These are phyloP conservation scores for Entrophospora sp. DNA, from an alignment of 192 early-diverging fungal genomes.

Conservation along the genomic window DNA sequence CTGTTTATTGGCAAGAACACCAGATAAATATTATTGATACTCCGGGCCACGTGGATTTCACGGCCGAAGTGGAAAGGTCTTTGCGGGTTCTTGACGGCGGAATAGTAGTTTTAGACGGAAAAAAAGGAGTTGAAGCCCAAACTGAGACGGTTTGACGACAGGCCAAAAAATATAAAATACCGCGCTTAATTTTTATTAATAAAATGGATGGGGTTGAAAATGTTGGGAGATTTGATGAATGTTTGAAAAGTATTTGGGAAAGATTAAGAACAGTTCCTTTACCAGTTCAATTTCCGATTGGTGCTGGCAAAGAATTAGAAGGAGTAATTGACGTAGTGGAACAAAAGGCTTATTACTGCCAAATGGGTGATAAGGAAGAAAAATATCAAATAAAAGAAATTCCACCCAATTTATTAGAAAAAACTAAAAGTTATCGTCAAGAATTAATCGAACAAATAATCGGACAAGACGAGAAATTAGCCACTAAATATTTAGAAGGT, in stretches of 20 bases:
- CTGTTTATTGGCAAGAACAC: neutral
- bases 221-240: neutral
- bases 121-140: slow-evolving; percentile 7
- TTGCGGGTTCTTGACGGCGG: slow-evolving; percentile 1
- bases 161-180: slow-evolving; percentile 12
- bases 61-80: slow-evolving; percentile 1
- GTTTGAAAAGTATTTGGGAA: slow-evolving; percentile 3
- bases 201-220: slow-evolving; percentile 11
- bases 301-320: neutral
- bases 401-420: neutral
- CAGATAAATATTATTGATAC: slow-evolving; percentile 9
- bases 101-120: slow-evolving; percentile 1
- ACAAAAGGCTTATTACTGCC: slow-evolving; percentile 10
- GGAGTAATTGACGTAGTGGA: neutral
- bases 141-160: slow-evolving; percentile 11
- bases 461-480: slow-evolving; percentile 1
- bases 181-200: slow-evolving; percentile 3
- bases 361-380: neutral
- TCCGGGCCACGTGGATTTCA: neutral
- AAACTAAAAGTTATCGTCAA: neutral
- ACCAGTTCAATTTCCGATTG: slow-evolving; percentile 7
- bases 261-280: neutral
- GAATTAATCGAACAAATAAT: slow-evolving; percentile 6
- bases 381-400: slow-evolving; percentile 13
- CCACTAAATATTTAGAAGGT: neutral